Percentiles rank a stretch among this genome's conserved stretches.
Evolutionary conservation across 192 early-diverging fungal species (phyloP).

Genomic region (Phycomyces blakesleeanus): DNA sequence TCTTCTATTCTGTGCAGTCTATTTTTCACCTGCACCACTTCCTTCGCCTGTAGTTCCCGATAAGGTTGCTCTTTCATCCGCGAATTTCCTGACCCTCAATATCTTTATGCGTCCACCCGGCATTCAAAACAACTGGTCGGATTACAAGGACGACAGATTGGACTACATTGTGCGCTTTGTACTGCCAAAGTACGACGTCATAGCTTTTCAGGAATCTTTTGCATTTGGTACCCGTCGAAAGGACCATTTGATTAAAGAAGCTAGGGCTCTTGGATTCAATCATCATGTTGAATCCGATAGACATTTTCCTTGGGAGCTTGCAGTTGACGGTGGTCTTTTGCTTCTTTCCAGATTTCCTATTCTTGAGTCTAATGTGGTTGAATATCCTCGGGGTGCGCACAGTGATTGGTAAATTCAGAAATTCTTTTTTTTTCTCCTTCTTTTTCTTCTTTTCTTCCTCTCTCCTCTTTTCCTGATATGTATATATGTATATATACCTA

Average conservation of each 20-base stretch:
- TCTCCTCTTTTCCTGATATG: slow-evolving; percentile 15
- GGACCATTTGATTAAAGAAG: slow-evolving; percentile 52
- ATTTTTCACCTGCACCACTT: slow-evolving; percentile 21
- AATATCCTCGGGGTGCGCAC: slow-evolving; percentile 62
- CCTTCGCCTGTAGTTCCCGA: slow-evolving; percentile 32
- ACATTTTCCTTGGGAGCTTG: slow-evolving; percentile 55
- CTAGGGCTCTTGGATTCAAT: slow-evolving; percentile 63
- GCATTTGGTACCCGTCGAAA: slow-evolving; percentile 65
- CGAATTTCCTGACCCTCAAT: slow-evolving; percentile 63
- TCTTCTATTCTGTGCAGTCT: slow-evolving; percentile 30
- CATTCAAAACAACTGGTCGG: slow-evolving; percentile 66
- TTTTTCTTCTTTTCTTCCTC: no score
- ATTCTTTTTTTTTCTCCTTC: no score
- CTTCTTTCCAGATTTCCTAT: slow-evolving; percentile 75
- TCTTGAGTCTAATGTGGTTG: slow-evolving; percentile 48
- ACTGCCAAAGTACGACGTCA: slow-evolving; percentile 71
- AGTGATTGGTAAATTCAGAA: slow-evolving; percentile 66
- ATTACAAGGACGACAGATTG: slow-evolving; percentile 79
- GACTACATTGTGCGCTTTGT: slow-evolving; percentile 63
- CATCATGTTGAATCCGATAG: slow-evolving; percentile 58
- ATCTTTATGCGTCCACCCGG: slow-evolving; percentile 71
- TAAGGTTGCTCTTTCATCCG: slow-evolving; percentile 20
- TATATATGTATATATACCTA: no score
- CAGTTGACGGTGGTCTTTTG: slow-evolving; percentile 74
- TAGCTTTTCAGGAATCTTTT: slow-evolving; percentile 82